Base-by-base conservation (phyloP, 805 yeast species). In the Nakazawaea anatomiae region DNA sequence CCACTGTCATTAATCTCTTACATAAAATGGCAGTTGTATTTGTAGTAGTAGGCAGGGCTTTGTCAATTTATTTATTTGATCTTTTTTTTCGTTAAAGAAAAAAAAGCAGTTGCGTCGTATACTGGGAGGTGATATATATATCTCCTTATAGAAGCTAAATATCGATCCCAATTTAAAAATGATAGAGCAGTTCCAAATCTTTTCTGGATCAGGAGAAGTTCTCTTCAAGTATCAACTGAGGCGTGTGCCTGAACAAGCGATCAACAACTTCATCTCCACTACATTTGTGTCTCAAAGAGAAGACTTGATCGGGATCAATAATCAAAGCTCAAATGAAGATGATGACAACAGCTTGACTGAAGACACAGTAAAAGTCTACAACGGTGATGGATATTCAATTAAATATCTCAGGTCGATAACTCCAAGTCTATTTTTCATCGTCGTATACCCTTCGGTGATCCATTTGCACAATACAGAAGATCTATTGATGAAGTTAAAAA, bases 121-220 rank as follows among this genome's bases (percentile, higher is more conserved):
- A 18, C 25, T 18, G 25, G 25, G 3, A 18, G 25, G 25, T 18
- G 25, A 18, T 18, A 18, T 18, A 18, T 18, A 18, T 18, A 18
- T 18, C 25, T 18, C 25, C 25, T 18, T 18, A 18, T 18, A 18
- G 25, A 18, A 18, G 2, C 25, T 3, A 18, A 18, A 18, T 18
- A 6, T 12, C 10, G 6, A 41, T 9, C 18, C 12, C 9, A 2
- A 25, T 41, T 27, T 41, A 41, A 28, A 5, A 39, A 71, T 74
- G 80, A 68, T 77, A 43, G 82, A 77, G 55, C 78, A 72, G 55
- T 69, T 78, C 50, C 58, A 73, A 8, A 69, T 81, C 1, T 79
- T 80, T 61, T 68, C 76, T 4, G 73, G 25, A 27, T 46, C 79
- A 8, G 87, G 87, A 1, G 60, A 73, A 9, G 82, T 82, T 28